Base-by-base conservation (phyloP, 2,329 filamentous ascomycete species). In the Lizonia empirigonia region DNA sequence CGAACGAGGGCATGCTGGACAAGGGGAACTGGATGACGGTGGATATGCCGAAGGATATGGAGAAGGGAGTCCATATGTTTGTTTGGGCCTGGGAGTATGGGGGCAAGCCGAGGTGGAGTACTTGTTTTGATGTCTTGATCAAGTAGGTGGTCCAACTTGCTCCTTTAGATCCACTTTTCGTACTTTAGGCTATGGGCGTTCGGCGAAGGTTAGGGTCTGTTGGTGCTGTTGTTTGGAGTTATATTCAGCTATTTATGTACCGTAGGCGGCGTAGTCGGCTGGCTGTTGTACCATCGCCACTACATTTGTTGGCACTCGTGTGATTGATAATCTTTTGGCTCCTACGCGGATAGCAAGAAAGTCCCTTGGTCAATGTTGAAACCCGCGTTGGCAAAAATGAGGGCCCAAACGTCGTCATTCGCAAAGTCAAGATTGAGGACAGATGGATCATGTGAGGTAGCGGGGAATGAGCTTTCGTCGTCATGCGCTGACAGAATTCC, bases 21-120 rank as follows among this genome's bases (percentile, higher is more conserved):
- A 67, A 66, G 50, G 65, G 65, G 4, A 67, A 65, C 20, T 68
- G 65, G 64, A 56, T 62, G 51, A 60, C 53, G 2, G 34, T 68
- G 7, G 45, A 55, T 2, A 62, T 58, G 56, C 65, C 64, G 0
- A 48, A 59, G 22, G 56, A 56, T 34, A 68, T 67, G 59, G 56
- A 58, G 19, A 40, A 54, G 22, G 65, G 65, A 5, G 47, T 61
- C 9, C 64, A 68, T 50, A 66, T 68, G 61, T 58, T 68, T 45
- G 64, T 63, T n/a, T 66, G 65, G 63, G 59, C 59, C 10, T 68
- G 64, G 64, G 51, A 33, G 18, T 62, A 60, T 42, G 52, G 46
- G 1, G 57, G 55, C 2, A 37, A 55, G 41, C 42, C 54, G 7
- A 56, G 55, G 24, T 68, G 56, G 49, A 60, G 46, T 15, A 67